Evolutionary conservation across 495 filamentous ascomycete genomes (phyloP).

Genomic region (Penicillium fimorum): DNA sequence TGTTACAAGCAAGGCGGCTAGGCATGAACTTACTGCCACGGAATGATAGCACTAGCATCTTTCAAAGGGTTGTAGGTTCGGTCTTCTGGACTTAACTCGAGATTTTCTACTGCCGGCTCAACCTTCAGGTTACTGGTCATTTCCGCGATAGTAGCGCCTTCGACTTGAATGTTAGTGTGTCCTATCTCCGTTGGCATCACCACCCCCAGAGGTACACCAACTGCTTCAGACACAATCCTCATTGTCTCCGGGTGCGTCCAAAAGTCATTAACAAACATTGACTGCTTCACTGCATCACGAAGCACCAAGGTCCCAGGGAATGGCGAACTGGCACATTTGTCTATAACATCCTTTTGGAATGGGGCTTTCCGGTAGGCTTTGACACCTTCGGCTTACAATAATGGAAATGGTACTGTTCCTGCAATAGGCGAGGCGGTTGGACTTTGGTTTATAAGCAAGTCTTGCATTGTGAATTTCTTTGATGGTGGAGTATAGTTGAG

Average conservation of each 20-base stretch:
- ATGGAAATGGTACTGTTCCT: constrained; percentile 22
- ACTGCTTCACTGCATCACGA: constrained; percentile 28
- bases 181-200: constrained; percentile 36
- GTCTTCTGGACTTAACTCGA: constrained; percentile 14
- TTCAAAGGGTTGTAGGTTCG: constrained; percentile 21
- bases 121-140: constrained; percentile 20
- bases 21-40: constrained; percentile 32
- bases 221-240: constrained; percentile 26
- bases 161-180: constrained; percentile 36
- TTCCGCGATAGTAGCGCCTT: constrained; percentile 21
- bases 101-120: constrained; percentile 20
- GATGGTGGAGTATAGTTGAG: constrained; percentile 18
- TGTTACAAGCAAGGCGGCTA: background rate
- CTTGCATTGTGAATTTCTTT: constrained; percentile 22
- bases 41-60: constrained; percentile 23
- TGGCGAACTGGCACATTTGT: constrained; percentile 18
- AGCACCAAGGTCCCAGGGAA: constrained; percentile 29
- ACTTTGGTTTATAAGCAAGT: constrained; percentile 15
- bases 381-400: constrained; percentile 20
- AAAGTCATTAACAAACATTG: constrained; percentile 29
- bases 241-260: constrained; percentile 34
- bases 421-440: constrained; percentile 18
- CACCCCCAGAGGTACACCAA: constrained; percentile 27
- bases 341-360: constrained; percentile 17
- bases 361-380: constrained; percentile 25